Percentiles rank a stretch among this genome's conserved stretches.
Evolutionary conservation across 2,329 filamentous ascomycete species (phyloP).

Genomic region (Colletotrichum sp.): DNA sequence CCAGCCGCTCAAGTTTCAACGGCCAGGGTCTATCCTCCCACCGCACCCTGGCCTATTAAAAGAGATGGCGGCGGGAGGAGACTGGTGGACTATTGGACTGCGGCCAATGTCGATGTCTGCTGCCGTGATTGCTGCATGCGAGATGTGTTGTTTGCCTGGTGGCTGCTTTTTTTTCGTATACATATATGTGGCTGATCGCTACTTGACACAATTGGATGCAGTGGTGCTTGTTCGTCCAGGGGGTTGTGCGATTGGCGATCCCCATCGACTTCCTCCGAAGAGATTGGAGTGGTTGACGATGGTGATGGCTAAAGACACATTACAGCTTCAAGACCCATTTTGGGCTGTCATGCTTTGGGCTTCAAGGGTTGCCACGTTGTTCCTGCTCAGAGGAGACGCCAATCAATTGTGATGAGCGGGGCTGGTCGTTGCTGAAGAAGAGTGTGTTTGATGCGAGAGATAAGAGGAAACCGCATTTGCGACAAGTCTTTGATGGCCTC

Average conservation of each 20-base stretch:
- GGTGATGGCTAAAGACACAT: background rate
- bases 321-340: background rate
- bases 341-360: background rate
- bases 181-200: background rate
- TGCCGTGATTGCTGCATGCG: background rate
- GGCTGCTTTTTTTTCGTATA: background rate
- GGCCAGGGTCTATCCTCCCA: background rate
- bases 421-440: background rate
- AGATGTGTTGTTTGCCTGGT: background rate
- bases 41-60: background rate
- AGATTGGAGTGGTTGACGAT: background rate
- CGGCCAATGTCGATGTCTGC: background rate
- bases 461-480: background rate
- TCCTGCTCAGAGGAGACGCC: rapidly evolving
- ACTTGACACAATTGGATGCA: background rate
- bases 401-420: background rate
- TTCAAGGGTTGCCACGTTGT: background rate
- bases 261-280: background rate
- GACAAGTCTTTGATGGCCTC: background rate
- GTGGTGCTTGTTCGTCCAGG: background rate
- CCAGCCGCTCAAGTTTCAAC: background rate
- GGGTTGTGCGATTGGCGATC: background rate
- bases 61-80: background rate
- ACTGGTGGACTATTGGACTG: background rate
- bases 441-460: background rate